Base-by-base conservation (phyloP, 2,329 filamentous ascomycete species). In the Triangularia verruculosa region DNA sequence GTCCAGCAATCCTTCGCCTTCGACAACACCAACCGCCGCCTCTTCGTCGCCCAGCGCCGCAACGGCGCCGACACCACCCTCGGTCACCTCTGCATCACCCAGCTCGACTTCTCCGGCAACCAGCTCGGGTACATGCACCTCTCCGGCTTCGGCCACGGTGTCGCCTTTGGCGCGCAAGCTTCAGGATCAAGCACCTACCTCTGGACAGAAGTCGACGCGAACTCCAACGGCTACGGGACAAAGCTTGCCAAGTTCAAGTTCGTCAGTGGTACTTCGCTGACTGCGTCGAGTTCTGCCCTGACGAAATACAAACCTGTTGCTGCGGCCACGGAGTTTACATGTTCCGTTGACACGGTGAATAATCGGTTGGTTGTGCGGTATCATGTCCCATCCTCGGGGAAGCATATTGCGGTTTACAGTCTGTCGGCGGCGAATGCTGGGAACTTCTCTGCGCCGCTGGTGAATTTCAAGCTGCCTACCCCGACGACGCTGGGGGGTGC, bases 31-130 rank as follows among this genome's bases (percentile, higher is more conserved):
- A 64, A 66, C 61, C 61, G 61, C 11, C 64, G 64, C 3, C 60
- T 66, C 9, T 66, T 66, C 32, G 61, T 66, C 58, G 27, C 64
- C 24, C 64, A 66, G 17, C 64, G 61, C 43, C 61, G 30, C 54
- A 63, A 63, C 58, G 58, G 61, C 55, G 61, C 64, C 55, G 11
- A 47, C 17, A 20, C 27, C 3, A 32, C 30, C 9, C 61, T 59
- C 6, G 61, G 64, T 25, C 24, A 66, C 52, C 59, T 66, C 15
- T 53, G 43, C 64, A 65, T 65, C 61, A 63, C 61, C 9, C 61
- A 65, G 57, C 61, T 65, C 57, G 64, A 65, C 61, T 63, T 65
- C 57, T 51, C 28, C 17, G 64, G 64, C 43, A 65, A 62, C 24
- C 15, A 57, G 1, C 24, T 64, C 32, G 56, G 59, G 28, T 57